These are phyloP conservation scores for Haplosporangium gracile DNA, from an alignment of 192 early-diverging fungal species.

Conservation along the genomic window DNA sequence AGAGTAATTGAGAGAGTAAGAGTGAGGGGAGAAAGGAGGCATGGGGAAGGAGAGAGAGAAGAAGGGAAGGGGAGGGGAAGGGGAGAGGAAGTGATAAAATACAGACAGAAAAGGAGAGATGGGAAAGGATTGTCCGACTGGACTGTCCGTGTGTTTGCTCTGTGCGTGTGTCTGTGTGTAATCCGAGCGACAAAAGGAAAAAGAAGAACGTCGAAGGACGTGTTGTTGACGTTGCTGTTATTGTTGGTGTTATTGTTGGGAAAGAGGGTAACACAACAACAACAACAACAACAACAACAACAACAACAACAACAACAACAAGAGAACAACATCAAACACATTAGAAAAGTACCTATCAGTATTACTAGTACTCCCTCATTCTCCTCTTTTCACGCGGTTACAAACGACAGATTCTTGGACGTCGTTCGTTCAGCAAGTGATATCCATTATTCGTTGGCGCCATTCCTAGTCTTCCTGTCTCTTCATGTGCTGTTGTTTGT, in stretches of 20 bases:
- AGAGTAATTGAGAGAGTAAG: background rate
- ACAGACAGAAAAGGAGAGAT: background rate
- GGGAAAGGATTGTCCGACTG: background rate
- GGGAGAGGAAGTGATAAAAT: background rate
- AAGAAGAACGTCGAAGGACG: background rate
- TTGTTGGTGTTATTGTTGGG: background rate
- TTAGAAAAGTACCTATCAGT: background rate
- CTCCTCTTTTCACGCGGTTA: background rate
- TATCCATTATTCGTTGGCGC: background rate
- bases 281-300: background rate
- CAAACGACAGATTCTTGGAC: background rate
- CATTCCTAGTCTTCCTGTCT: conserved; percentile 13
- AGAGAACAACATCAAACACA: background rate
- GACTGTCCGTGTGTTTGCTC: conserved; percentile 3
- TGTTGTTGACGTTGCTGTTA: background rate
- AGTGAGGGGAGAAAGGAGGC: background rate
- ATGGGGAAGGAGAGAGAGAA: background rate
- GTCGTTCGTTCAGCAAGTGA: background rate
- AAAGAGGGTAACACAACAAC: background rate
- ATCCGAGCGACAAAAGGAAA: background rate
- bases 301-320: background rate
- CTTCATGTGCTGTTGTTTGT: background rate
- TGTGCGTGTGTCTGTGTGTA: background rate
- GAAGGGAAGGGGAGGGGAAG: background rate
- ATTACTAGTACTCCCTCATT: background rate